Evolutionary conservation across 805 yeast species (phyloP).

Genomic region (Candida adriatica): DNA sequence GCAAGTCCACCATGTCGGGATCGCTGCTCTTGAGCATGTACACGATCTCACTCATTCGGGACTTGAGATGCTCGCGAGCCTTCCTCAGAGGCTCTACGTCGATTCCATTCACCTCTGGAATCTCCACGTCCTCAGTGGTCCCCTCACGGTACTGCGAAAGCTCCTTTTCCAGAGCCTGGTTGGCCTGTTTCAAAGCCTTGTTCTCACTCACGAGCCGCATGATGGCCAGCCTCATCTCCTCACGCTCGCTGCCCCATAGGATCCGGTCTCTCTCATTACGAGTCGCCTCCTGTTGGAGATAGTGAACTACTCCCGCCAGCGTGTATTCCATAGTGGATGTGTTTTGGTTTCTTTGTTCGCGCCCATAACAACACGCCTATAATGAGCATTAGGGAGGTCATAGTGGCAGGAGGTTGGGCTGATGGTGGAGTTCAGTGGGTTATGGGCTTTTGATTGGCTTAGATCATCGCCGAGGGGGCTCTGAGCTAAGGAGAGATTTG

Average conservation of each 20-base stretch:
- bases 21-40: slow-evolving; percentile 20
- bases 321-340: slow-evolving; percentile 13
- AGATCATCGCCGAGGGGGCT: too few relatives aligned
- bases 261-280: slow-evolving; percentile 53
- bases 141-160: background rate
- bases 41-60: slow-evolving; percentile 23
- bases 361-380: too few relatives aligned
- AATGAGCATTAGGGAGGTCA: too few relatives aligned
- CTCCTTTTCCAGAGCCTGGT: slow-evolving; percentile 5
- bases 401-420: too few relatives aligned
- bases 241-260: slow-evolving; percentile 53
- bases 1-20: slow-evolving; percentile 3
- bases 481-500: too few relatives aligned
- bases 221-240: slow-evolving; percentile 49
- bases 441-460: too few relatives aligned
- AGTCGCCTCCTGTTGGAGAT: slow-evolving; percentile 56
- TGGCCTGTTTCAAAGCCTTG: slow-evolving; percentile 24
- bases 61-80: slow-evolving; percentile 23
- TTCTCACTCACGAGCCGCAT: slow-evolving; percentile 50
- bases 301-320: slow-evolving; percentile 50
- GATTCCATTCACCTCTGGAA: slow-evolving; percentile 1
- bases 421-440: too few relatives aligned
- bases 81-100: slow-evolving; percentile 14
- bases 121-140: background rate
- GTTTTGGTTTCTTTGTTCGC: background rate